Evolutionary conservation across 805 yeast species (phyloP), one percentile per base, ranked within the genome.

Genomic region (Starmerella geochares): DNA sequence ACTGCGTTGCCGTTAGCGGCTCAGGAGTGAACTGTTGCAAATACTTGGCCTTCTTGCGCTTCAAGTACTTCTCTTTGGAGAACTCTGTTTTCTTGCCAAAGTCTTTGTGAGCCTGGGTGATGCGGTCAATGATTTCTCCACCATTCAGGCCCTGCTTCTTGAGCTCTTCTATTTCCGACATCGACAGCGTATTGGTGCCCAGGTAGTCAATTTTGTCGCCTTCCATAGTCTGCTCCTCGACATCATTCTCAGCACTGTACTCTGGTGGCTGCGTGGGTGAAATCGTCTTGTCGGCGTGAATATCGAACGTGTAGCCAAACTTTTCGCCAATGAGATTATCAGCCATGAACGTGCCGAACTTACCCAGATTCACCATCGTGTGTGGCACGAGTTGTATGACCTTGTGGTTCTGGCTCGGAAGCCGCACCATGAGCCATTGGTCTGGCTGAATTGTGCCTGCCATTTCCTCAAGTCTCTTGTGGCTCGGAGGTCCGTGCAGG

Each of bases 11-110:
- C 17, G 86, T 81, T 46, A 92, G 66, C 56, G 80, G 78, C 56
- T 84, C 86, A 16, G 94, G 80, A 1, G 87, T 81, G 68, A 92
- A 90, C 59, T 86, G 76, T 63, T 94, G 78, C 50, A 86, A 75
- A 63, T 85, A 92, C 70, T 92, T 92, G 64, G 83, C 87, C 66
- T 86, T 94, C 67, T 92, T 92, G 60, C 99, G 78, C 55, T 82
- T 81, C 59, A 90, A 67, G 65, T 92, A 92, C 68, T 92, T 92
- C 58, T 84, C 95, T 65, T 92, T 96, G 1, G 96, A 86, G 61
- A 76, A 86, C 25, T 80, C 70, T 5, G 97, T 92, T 66, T 92
- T 92, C 63, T 85, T 81, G 58, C 85, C 86, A 62, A 92, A 92
- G 9, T 85, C 83, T 32, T 74, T 82, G 66, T 92, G 97, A 11